Base-by-base conservation (phyloP, 2,329 filamentous ascomycete species). In the Colletotrichum destructivum region DNA sequence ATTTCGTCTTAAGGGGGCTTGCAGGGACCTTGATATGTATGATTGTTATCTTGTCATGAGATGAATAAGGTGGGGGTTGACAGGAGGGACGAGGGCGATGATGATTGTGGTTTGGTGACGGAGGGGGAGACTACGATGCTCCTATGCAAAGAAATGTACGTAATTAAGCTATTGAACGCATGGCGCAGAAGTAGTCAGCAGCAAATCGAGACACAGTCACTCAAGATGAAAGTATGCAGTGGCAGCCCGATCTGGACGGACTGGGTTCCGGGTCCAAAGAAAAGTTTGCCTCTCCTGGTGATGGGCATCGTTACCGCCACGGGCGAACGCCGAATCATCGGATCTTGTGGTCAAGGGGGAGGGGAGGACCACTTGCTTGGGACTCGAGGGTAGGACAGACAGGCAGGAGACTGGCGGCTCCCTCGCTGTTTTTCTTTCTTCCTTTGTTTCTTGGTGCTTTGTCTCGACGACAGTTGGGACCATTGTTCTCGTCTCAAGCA, bases 1-100 rank as follows among this genome's bases (percentile, higher is more conserved):
- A 9, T 47, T 57, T 59, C 44, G 7, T 15, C 21, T 40, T 21
- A 40, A 15, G 44, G 44, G 31, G 23, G 16, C 15, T 16, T n/a
- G 12, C 44, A 26, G 44, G 63, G 31, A 16, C 18, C 18, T 51
- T 49, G 63, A 52, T 52, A 66, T 44, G 60, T 44, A 35, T 9
- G 8, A 35, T 35, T 9, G 31, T 35, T 2, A 9, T 35, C 31
- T 35, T 35, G 8, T 35, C 31, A 35, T 35, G 8, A 35, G 31
- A 9, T 35, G 31, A 11, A 11, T 9, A 0, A 11, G 31, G 7
- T 1, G 31, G 31, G 8, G 31, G 31, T 35, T n/a, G n/a, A n/a
- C n/a, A 9, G 31, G 8, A 35, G 31, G 31, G 31, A 35, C 8
- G 31, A 35, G 9, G 31, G 31, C 31, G 31, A 35, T 35, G 31